Evolutionary conservation across 768 basidiomycete species (phyloP).

Genomic region (Kwoniella mangroviensis): DNA sequence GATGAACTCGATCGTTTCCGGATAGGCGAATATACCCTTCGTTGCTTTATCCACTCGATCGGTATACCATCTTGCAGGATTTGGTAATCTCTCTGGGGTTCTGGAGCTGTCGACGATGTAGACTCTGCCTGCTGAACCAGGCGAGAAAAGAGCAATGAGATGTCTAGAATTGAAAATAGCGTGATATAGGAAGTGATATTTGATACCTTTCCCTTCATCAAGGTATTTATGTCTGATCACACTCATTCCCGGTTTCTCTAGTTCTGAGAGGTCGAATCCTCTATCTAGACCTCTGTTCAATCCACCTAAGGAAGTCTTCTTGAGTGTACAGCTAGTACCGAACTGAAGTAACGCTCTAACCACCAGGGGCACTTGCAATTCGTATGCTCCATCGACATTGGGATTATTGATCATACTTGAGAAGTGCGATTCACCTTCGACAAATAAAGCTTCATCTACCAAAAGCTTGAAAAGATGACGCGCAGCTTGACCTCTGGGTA

Average conservation of each 20-base stretch:
- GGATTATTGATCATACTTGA: constrained; percentile 90
- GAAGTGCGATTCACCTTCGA: constrained; percentile 86
- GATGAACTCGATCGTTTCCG: constrained; percentile 59
- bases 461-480: constrained; percentile 79
- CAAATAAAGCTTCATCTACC: constrained; percentile 81
- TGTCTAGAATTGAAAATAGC: constrained; percentile 76
- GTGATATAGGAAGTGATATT: constrained; percentile 88
- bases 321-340: constrained; percentile 78
- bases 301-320: constrained; percentile 67
- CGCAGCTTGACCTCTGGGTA: constrained; percentile 79
- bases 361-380: constrained; percentile 84
- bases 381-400: constrained; percentile 92
- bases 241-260: constrained; percentile 68
- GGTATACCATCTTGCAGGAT: constrained; percentile 73
- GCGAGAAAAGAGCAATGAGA: constrained; percentile 84
- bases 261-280: constrained; percentile 81
- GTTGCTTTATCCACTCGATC: constrained; percentile 67
- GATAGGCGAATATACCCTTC: constrained; percentile 65
- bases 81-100: constrained; percentile 78
- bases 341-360: constrained; percentile 79
- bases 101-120: constrained; percentile 89
- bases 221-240: constrained; percentile 73
- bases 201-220: constrained; percentile 69
- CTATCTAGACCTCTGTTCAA: constrained; percentile 79
- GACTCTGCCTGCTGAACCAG: constrained; percentile 70